Conservation (phyloP, 768 basidiomycete genomes). For the Cystobasidium onofrii region DNA sequence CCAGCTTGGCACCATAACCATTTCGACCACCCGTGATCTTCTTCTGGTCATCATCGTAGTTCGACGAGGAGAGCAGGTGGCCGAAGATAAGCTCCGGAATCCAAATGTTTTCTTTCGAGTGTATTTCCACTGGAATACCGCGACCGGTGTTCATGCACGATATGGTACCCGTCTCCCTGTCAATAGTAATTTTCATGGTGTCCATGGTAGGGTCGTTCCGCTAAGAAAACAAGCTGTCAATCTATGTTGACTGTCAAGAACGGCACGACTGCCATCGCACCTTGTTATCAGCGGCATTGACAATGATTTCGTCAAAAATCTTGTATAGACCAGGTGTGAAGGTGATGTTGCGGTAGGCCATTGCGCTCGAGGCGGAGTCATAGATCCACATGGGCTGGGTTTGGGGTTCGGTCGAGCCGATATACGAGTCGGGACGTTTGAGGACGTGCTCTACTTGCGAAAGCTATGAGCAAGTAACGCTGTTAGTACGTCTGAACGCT, state of each 20-base stretch:
- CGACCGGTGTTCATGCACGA: conserved; percentile 91
- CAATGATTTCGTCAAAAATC: conserved; percentile 93
- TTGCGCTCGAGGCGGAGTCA: conserved; percentile 70
- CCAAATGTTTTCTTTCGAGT: conserved; percentile 81
- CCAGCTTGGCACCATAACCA: conserved; percentile 94
- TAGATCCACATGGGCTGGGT: conserved; percentile 89
- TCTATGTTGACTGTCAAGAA: background rate
- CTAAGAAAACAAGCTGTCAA: no score
- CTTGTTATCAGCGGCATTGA: conserved; percentile 99
- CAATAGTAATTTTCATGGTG: conserved; percentile 75
- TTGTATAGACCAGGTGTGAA: conserved; percentile 98
- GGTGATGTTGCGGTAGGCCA: conserved; percentile 60
- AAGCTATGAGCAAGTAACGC: conserved; percentile 53
- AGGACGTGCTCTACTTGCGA: conserved; percentile 91
- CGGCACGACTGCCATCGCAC: conserved; percentile 47
- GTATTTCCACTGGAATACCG: conserved; percentile 95
- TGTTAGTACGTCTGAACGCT: background rate
- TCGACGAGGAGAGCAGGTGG: conserved; percentile 82
- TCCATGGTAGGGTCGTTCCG: conserved; percentile 90
- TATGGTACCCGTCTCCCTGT: conserved; percentile 72
- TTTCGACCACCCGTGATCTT: conserved; percentile 97
- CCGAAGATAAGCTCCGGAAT: conserved; percentile 98
- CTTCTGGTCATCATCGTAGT: conserved; percentile 98
- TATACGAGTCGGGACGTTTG: conserved; percentile 86
- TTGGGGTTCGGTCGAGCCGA: conserved; percentile 85